Conservation (phyloP, 2,329 filamentous ascomycete genomes). For the Dryadomyces quercus-mongolicae region DNA sequence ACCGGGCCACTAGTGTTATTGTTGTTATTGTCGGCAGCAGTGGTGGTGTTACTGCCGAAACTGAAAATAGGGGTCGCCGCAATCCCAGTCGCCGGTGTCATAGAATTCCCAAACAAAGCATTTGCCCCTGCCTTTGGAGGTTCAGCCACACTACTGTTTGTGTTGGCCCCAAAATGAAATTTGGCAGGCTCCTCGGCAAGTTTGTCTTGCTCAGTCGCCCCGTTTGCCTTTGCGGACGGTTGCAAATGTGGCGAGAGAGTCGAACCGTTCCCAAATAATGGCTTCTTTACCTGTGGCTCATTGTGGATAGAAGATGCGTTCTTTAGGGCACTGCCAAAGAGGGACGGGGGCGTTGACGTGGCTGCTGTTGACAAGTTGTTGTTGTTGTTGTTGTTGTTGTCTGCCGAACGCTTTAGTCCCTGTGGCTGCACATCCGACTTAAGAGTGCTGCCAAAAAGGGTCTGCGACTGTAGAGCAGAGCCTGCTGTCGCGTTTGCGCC, state of each 20-base stretch:
- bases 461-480: slow-evolving; percentile 19
- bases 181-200: slow-evolving; percentile 10
- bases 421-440: slow-evolving; percentile 10
- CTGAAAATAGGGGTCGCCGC: slow-evolving; percentile 3
- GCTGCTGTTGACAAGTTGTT: not conserved
- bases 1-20: not conserved
- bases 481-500: slow-evolving; percentile 5
- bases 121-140: not conserved
- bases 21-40: not conserved
- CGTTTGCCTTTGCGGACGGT: slow-evolving; percentile 5
- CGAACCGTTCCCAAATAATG: slow-evolving; percentile 14
- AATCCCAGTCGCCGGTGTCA: not conserved
- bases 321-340: slow-evolving; percentile 10
- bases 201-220: not conserved
- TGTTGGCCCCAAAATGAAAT: slow-evolving; percentile 20
- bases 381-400: no score
- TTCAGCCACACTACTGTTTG: slow-evolving; percentile 3
- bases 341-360: not conserved
- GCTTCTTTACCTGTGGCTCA: slow-evolving; percentile 15
- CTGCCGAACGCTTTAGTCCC: slow-evolving; percentile 4
- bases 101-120: slow-evolving; percentile 5
- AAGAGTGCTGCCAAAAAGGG: slow-evolving; percentile 26
- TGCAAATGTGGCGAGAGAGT: slow-evolving; percentile 1
- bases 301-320: slow-evolving; percentile 6
- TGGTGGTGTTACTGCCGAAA: slow-evolving; percentile 5